Conservation (phyloP, 1,139 yeast genomes). For the Geotrichum restrictum region DNA sequence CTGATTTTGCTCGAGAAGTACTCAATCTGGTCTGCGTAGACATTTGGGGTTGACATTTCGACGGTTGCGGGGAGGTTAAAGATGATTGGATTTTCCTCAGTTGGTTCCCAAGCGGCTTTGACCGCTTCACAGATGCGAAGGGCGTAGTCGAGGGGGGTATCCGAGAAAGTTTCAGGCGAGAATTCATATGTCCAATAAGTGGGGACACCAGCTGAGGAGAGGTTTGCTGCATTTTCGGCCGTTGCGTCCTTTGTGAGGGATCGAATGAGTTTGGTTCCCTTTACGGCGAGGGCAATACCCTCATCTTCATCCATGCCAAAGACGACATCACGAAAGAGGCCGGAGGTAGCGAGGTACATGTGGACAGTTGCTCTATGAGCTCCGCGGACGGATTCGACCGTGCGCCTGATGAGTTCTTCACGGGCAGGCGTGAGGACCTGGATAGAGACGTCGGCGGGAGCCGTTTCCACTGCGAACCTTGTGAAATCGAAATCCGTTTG, state of each 20-base stretch:
- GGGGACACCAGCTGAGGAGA: constrained; percentile 43
- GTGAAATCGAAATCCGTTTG: constrained; percentile 96
- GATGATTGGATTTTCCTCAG: constrained; percentile 76
- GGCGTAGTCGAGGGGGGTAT: constrained; percentile 79
- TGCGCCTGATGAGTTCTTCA: constrained; percentile 81
- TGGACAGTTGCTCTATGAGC: constrained; percentile 89
- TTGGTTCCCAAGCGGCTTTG: constrained; percentile 86
- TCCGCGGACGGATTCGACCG: constrained; percentile 83
- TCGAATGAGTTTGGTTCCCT: constrained; percentile 75
- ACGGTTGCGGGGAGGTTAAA: constrained; percentile 98
- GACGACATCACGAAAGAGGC: constrained; percentile 84
- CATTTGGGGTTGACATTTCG: constrained; percentile 89
- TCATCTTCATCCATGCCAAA: constrained; percentile 81
- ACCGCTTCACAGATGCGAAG: constrained; percentile 92
- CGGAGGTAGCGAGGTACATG: constrained; percentile 88
- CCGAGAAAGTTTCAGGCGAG: constrained; percentile 93
- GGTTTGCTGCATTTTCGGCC: constrained; percentile 48
- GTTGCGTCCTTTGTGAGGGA: constrained; percentile 71
- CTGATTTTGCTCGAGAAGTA: constrained; percentile 73
- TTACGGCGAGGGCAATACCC: constrained; percentile 74
- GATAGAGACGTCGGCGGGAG: constrained; percentile 88
- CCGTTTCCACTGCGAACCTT: constrained; percentile 82
- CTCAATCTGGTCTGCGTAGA: constrained; percentile 95
- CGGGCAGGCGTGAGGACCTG: constrained; percentile 92
- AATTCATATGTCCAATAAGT: constrained; percentile 90